A percentile compares a stretch with the other conserved stretches of the same genome.
Evolutionary conservation across 2,329 filamentous ascomycete species (phyloP).

Genomic region (Monosporascus cannonballus): DNA sequence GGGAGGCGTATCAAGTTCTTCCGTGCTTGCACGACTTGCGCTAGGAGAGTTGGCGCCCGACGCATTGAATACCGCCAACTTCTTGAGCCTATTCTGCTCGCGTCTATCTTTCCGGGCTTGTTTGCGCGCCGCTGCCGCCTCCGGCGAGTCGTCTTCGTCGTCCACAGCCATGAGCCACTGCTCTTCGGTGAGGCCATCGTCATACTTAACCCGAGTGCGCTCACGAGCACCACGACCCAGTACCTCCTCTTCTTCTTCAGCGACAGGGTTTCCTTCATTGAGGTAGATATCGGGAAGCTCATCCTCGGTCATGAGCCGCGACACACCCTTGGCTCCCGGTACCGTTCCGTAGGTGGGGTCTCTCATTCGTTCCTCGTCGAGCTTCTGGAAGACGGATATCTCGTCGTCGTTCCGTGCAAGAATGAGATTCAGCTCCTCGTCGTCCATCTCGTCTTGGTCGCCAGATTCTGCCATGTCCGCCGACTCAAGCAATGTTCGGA

Average conservation of each 20-base stretch:
- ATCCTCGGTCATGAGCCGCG: constrained; percentile 78
- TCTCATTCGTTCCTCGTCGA: constrained; percentile 69
- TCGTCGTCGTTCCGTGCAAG: constrained; percentile 85
- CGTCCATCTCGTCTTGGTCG: constrained; percentile 96
- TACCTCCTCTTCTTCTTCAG: constrained; percentile 72
- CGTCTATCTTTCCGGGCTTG: constrained; percentile 78
- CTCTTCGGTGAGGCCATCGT: constrained; percentile 95
- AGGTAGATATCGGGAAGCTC: constrained; percentile 95
- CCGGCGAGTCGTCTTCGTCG: constrained; percentile 89
- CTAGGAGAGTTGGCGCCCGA: constrained; percentile 64
- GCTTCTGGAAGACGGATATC: constrained; percentile 67
- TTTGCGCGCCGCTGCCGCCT: constrained; percentile 87
- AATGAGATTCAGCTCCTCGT: constrained; percentile 92
- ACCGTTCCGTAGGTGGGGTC: constrained; percentile 65
- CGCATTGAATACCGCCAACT: constrained; percentile 28
- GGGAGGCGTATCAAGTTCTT: constrained; percentile 66
- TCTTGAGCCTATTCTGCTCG: constrained; percentile 67
- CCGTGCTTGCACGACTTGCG: constrained; percentile 75
- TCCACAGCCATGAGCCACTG: constrained; percentile 99
- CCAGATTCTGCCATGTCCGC: constrained; percentile 61
- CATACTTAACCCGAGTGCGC: constrained; percentile 88
- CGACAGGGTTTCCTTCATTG: constrained; percentile 73
- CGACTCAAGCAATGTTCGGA: constrained; percentile 86
- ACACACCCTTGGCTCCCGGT: constrained; percentile 54
- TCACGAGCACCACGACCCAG: constrained; percentile 89